Evolutionary conservation across 1,284 basidiomycete genomes (phyloP), one percentile per base, ranked within the genome.

Genomic region (Trichosporon faecale): DNA sequence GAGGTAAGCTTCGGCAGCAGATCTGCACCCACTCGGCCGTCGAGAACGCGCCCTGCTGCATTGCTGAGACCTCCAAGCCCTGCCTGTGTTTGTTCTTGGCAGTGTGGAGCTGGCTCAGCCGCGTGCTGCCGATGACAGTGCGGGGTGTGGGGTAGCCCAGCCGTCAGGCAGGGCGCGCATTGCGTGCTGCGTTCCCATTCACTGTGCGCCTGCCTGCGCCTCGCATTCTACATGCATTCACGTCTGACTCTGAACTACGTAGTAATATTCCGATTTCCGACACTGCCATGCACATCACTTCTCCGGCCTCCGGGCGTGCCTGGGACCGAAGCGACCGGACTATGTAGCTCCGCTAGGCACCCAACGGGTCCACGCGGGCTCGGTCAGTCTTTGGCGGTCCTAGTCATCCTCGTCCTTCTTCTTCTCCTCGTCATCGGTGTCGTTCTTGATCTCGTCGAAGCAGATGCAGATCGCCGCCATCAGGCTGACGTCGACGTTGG

Each of bases 401-500:
- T n/a, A 61, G 27, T n/a, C 16, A 16, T 27, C 64, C 29, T 31
- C 16, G 25, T 27, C 40, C 12, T 44, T 18, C 35, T 44, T 40
- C 23, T 46, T 29, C 64, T 46, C 40, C 11, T 46, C 64, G 64
- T 21, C 25, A 12, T 46, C 35, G 21, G 23, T n/a, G 23, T 72
- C 71, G 9, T 70, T 68, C 67, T 65, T 57, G 44, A 63, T 31
- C 72, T 70, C 66, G 65, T 70, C 72, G 23, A 70, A 70, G 33
- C 67, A 70, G 23, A 70, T 65, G 29, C 67, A 70, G 29, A 73
- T 23, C 11, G 67, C 55, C 23, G 49, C 72, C 25, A 73, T 66
- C 18, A 73, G 67, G 16, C 69, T 57, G 25, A 70, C 14, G 64
- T 73, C 72, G 29, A 73, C 72, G 23, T 69, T 67, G n/a, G 69